Base-by-base conservation (phyloP, 768 basidiomycete species). In the Termitomyces sp. region DNA sequence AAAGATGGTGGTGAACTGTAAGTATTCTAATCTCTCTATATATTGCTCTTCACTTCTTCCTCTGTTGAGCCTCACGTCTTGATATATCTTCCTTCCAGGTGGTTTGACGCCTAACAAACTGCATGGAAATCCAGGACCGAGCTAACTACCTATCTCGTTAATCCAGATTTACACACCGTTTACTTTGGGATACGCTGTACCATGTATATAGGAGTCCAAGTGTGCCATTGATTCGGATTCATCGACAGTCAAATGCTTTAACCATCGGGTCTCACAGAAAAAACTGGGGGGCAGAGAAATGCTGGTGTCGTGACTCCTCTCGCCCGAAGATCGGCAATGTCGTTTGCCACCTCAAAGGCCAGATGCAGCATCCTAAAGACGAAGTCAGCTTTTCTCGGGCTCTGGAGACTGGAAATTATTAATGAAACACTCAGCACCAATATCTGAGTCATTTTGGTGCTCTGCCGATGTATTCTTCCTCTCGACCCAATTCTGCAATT, bases 271-370 rank as follows among this genome's bases (percentile, higher is more conserved):
- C 30, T 30, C 30, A 30, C 30, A 30, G 30, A 30, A 30, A 7
- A 30, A 4, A 30, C 7, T 30, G 3, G 30, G 30, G 7, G 30
- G 30, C 7, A 7, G 30, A 30, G 30, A 7, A 30, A 30, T 30
- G 30, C 30, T 30, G 30, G 30, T 7, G 3, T 30, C 30, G 7
- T 30, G 30, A 30, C 30, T 7, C 30, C 30, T 30, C 30, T 30
- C 30, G 30, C 7, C 30, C 30, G 3, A 30, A 3, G 30, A 30
- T 30, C 6, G 24, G 20, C 20, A 12, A 32, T 7, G 12, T 48
- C 33, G n/a, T 20, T 5, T n/a, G 32, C 32, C 32, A 12, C 20
- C 5, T 34, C 20, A 30, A 82, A 86, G 84, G 84, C 83, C 84
- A 85, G 24, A 9, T 22, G 22, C 24, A 51, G 24, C 46, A 30